phyloP scores from a whole-genome alignment of 192 early-diverging fungal genomes.

The Mortierella antarctica region DNA sequence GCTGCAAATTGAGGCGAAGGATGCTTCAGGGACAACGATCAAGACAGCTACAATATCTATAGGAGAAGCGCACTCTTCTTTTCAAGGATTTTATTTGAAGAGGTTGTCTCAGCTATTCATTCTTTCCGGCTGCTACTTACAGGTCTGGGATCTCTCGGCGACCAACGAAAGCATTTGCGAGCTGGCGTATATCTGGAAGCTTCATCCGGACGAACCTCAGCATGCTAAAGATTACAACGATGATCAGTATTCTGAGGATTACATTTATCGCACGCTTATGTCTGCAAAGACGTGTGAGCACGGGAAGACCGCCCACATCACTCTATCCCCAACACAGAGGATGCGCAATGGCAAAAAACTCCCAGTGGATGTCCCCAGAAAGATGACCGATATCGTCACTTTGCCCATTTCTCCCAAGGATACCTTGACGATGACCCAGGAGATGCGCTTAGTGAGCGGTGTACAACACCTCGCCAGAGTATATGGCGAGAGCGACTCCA shows the following conservation, averaged over 20 bases:
- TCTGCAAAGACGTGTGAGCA: no score
- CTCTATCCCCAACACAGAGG: no score
- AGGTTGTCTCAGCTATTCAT: slow-evolving; percentile 4
- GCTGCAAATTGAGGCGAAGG: neutral
- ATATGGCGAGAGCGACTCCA: neutral
- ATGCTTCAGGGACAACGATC: no score
- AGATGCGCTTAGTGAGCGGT: neutral
- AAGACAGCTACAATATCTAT: no score
- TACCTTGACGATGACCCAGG: neutral
- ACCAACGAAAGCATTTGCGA: neutral
- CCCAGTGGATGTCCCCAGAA: no score
- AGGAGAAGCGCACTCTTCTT: no score
- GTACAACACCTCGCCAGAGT: neutral
- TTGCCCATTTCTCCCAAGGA: neutral
- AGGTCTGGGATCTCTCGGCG: slow-evolving; percentile 8
- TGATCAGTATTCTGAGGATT: neutral
- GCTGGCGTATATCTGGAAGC: neutral
- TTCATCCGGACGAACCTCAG: neutral
- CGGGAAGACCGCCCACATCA: no score
- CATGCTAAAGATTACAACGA: no score
- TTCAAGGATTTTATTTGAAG: neutral
- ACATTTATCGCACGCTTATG: neutral
- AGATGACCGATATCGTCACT: neutral
- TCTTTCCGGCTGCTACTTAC: neutral
- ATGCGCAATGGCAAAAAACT: no score